Percentiles rank a stretch among this genome's conserved stretches.
Evolutionary conservation across 73 alveolate genomes (phyloP).

Genomic region (Uronychia setigera): DNA sequence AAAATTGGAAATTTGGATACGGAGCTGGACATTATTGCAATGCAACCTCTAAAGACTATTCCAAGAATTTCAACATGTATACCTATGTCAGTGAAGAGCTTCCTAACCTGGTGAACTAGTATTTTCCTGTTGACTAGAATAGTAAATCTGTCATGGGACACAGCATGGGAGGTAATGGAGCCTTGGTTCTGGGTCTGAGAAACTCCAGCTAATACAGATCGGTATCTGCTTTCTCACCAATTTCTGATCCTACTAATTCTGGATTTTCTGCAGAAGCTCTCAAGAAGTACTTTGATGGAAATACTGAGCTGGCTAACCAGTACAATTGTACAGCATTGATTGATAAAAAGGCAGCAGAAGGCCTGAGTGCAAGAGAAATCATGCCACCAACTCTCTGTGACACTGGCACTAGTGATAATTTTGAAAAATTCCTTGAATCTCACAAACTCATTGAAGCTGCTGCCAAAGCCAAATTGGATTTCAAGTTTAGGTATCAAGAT

Average conservation of each 20-base stretch:
- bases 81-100: slow-evolving; percentile 70
- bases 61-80: slow-evolving; percentile 66
- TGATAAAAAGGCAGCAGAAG: too few species aligned
- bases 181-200: slow-evolving; percentile 14
- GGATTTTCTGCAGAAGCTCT: slow-evolving; percentile 83
- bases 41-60: slow-evolving; percentile 60
- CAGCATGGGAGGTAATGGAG: slow-evolving; percentile 83
- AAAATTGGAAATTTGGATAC: slow-evolving; percentile 67
- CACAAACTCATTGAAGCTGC: too few species aligned
- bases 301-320: too few species aligned
- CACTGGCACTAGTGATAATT: too few species aligned
- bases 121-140: slow-evolving; percentile 61
- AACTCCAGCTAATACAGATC: slow-evolving; percentile 46
- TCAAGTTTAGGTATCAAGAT: slow-evolving; percentile 50
- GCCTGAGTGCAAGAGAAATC: too few species aligned
- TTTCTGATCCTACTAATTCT: slow-evolving; percentile 61
- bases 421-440: too few species aligned
- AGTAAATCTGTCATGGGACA: slow-evolving; percentile 67
- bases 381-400: too few species aligned
- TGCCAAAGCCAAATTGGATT: too few species aligned
- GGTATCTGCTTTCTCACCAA: slow-evolving; percentile 85
- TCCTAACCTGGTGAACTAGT: slow-evolving; percentile 52
- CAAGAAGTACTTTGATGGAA: slow-evolving; percentile 64
- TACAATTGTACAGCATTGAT: too few species aligned
- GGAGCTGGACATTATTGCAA: slow-evolving; percentile 76